phyloP scores from a whole-genome alignment of 345 rosid genomes.

The Turnera subulata region DNA sequence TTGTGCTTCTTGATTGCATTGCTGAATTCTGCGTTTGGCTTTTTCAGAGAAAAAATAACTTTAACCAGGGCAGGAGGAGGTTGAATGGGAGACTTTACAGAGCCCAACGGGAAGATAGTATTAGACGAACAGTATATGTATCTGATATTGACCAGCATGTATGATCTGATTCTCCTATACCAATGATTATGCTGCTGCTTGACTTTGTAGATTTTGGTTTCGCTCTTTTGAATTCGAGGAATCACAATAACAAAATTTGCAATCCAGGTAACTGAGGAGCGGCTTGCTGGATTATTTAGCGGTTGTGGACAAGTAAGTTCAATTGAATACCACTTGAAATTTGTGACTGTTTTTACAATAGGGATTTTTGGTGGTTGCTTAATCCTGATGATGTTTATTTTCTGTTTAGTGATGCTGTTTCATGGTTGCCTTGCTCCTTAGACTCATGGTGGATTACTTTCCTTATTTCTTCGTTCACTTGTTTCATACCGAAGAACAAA shows the following conservation, averaged over 20 bases:
- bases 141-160: slow-evolving; percentile 60
- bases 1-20: too few relatives aligned
- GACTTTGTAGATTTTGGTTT: slow-evolving; percentile 5
- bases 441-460: too few relatives aligned
- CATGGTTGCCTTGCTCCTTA: too few relatives aligned
- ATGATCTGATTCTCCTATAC: slow-evolving; percentile 14
- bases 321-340: background rate
- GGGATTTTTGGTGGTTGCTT: too few relatives aligned
- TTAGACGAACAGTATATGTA: slow-evolving; percentile 59
- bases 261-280: slow-evolving; percentile 79
- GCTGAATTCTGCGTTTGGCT: background rate
- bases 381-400: too few relatives aligned
- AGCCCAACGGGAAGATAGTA: slow-evolving; percentile 65
- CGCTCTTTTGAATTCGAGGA: slow-evolving; percentile 9
- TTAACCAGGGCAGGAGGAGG: slow-evolving; percentile 58
- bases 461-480: too few relatives aligned
- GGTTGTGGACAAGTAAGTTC: slow-evolving; percentile 73
- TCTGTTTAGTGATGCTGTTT: too few relatives aligned
- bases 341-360: too few relatives aligned
- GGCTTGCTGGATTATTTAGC: slow-evolving; percentile 74
- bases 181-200: background rate
- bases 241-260: background rate
- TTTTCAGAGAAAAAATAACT: slow-evolving; percentile 55
- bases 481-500: too few relatives aligned
- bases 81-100: slow-evolving; percentile 51